A percentile compares a stretch with the other conserved stretches of the same genome.
These are phyloP conservation scores for Ascochyta koolunga DNA, from an alignment of 2,329 filamentous ascomycete genomes.

Conservation along the genomic window DNA sequence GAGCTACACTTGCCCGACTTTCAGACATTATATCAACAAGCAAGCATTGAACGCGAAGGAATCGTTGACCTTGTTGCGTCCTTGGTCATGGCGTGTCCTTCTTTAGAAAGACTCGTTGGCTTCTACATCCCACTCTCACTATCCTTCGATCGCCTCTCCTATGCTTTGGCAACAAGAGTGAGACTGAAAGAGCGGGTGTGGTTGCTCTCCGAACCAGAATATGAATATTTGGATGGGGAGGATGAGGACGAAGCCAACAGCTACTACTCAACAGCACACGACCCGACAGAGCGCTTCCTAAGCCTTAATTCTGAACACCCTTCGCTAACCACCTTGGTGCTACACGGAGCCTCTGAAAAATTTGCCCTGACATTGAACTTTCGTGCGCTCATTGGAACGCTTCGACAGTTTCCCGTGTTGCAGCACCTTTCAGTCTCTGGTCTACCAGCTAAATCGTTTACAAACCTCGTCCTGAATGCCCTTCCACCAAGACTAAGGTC, in stretches of 20 bases:
- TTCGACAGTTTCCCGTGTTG: slow-evolving; percentile 60
- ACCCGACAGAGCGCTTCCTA: slow-evolving; percentile 60
- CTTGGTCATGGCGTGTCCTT: slow-evolving; percentile 64
- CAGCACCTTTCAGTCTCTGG: slow-evolving; percentile 61
- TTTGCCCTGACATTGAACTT: slow-evolving; percentile 55
- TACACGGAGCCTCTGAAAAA: slow-evolving; percentile 47
- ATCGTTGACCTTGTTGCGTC: slow-evolving; percentile 61
- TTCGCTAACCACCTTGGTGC: slow-evolving; percentile 59
- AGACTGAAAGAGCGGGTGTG: slow-evolving; percentile 63
- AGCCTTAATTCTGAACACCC: slow-evolving; percentile 60
- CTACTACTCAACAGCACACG: slow-evolving; percentile 50
- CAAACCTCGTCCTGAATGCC: slow-evolving; percentile 60
- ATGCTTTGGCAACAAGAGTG: slow-evolving; percentile 61
- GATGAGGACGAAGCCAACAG: slow-evolving; percentile 36
- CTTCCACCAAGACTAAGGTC: slow-evolving; percentile 57
- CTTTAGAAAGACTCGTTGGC: slow-evolving; percentile 61
- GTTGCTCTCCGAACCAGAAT: slow-evolving; percentile 51
- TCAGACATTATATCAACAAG: slow-evolving; percentile 47
- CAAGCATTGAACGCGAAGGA: slow-evolving; percentile 53
- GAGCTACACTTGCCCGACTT: slow-evolving; percentile 61
- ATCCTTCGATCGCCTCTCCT: slow-evolving; percentile 60
- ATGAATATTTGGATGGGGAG: slow-evolving; percentile 36
- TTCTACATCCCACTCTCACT: slow-evolving; percentile 60
- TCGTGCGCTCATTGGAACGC: slow-evolving; percentile 60
- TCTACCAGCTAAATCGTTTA: slow-evolving; percentile 61